Conservation (phyloP, 441 rosid species). For the Hura crepitans region DNA sequence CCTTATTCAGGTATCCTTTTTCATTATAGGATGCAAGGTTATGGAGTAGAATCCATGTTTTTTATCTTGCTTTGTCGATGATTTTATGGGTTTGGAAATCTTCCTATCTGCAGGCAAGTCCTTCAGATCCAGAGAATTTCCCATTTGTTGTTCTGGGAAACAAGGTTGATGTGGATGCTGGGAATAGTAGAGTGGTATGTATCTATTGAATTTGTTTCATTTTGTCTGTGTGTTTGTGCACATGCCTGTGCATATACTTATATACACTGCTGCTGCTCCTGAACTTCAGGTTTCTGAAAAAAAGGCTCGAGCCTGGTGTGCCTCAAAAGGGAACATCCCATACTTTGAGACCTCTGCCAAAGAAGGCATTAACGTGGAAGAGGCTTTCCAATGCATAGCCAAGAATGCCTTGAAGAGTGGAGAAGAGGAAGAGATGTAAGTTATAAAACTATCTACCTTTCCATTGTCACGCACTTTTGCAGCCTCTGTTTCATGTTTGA, state of each 20-base stretch:
- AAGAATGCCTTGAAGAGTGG: constrained; percentile 88
- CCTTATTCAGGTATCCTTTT: constrained; percentile 59
- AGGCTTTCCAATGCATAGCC: constrained; percentile 95
- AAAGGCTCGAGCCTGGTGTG: constrained; percentile 96
- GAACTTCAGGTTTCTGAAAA: constrained; percentile 80
- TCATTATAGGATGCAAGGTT: not conserved
- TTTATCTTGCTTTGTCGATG: not conserved
- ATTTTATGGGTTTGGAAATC: not conserved
- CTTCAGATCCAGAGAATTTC: constrained; percentile 84
- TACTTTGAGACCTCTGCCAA: constrained; percentile 98
- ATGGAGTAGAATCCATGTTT: not conserved
- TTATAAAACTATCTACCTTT: constrained; percentile 17
- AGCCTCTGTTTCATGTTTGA: not conserved
- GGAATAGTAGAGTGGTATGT: constrained; percentile 66
- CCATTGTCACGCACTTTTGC: not conserved
- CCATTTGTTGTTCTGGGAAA: constrained; percentile 88
- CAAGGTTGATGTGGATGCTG: constrained; percentile 68
- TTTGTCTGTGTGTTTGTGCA: not conserved
- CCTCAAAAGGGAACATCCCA: constrained; percentile 93
- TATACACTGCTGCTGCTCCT: constrained; percentile 1
- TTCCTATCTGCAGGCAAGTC: constrained; percentile 55
- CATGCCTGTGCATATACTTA: not conserved
- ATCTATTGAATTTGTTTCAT: constrained; percentile 6
- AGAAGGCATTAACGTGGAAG: constrained; percentile 93
- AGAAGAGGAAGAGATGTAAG: constrained; percentile 94